phyloP scores from a whole-genome alignment of 371 early-diverging fungal species.

The Encephalitozoon intestinalis region DNA sequence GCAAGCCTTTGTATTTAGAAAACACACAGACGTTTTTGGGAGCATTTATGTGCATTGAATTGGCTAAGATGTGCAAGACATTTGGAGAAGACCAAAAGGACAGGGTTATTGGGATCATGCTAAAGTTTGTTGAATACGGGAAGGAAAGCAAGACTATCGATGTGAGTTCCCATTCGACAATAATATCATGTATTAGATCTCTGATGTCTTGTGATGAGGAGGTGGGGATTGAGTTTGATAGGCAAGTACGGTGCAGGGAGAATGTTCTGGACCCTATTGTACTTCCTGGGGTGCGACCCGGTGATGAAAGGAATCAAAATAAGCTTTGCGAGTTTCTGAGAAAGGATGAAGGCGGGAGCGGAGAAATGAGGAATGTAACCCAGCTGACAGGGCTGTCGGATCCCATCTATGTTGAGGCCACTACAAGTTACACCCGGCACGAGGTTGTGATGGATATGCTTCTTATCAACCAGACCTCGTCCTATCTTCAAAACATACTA shows the following conservation, averaged over 20 bases:
- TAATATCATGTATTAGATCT: constrained; percentile 17
- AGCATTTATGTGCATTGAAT: constrained; percentile 24
- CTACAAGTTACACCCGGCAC: constrained; percentile 82
- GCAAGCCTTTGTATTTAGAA: constrained; percentile 17
- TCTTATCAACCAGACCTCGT: constrained; percentile 88
- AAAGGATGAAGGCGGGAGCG: neutral
- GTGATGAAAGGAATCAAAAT: neutral
- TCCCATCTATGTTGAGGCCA: constrained; percentile 92
- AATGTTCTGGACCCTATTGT: neutral
- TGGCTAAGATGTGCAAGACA: constrained; percentile 32
- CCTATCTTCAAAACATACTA: constrained; percentile 83
- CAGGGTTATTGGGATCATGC: constrained; percentile 21
- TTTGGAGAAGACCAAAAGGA: neutral
- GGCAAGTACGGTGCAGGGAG: neutral
- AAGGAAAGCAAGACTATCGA: constrained; percentile 33
- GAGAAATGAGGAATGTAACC: constrained; percentile 66
- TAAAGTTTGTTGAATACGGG: constrained; percentile 46
- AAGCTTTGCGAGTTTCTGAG: neutral
- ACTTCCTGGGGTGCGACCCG: neutral
- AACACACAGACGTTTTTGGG: constrained; percentile 51
- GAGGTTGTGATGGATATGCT: constrained; percentile 81
- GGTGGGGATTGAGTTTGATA: neutral
- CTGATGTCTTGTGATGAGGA: neutral
- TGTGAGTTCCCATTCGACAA: constrained; percentile 42
- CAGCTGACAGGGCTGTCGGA: constrained; percentile 91